These are phyloP conservation scores for Grammothele lineata DNA, from an alignment of 768 basidiomycete species.

Conservation along the genomic window DNA sequence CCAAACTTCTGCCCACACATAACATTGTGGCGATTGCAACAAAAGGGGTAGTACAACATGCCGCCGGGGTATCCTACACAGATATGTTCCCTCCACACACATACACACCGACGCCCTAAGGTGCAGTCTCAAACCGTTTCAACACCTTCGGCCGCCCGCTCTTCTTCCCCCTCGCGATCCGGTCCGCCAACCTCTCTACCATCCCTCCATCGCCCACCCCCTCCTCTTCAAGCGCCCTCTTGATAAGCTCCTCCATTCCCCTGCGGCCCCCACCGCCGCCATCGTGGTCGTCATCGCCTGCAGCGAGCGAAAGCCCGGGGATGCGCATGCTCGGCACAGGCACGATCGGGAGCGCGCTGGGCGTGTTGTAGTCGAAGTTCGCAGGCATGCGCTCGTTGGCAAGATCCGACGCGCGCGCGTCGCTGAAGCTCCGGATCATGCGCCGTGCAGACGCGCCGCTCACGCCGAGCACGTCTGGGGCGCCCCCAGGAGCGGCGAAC, in stretches of 20 bases:
- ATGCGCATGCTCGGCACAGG: slow-evolving; percentile 62
- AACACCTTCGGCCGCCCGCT: slow-evolving; percentile 46
- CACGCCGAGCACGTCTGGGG: slow-evolving; percentile 55
- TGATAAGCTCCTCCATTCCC: slow-evolving; percentile 64
- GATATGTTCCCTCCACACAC: neutral
- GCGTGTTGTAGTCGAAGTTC: slow-evolving; percentile 35
- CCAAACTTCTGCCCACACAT: too few species aligned
- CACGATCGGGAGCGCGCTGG: slow-evolving; percentile 38
- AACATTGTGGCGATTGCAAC: neutral
- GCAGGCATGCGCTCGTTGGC: slow-evolving; percentile 71
- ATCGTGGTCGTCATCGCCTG: slow-evolving; percentile 28
- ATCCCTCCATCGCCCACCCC: slow-evolving; percentile 42
- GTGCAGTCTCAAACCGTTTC: slow-evolving; percentile 61
- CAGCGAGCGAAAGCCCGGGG: slow-evolving; percentile 17
- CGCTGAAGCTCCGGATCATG: slow-evolving; percentile 68
- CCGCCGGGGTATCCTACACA: slow-evolving; percentile 3
- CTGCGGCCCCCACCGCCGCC: slow-evolving; percentile 28
- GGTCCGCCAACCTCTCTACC: slow-evolving; percentile 60
- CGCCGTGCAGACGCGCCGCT: slow-evolving; percentile 55
- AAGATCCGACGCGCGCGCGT: slow-evolving; percentile 75
- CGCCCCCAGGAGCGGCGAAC: slow-evolving; percentile 16
- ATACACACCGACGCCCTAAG: neutral
- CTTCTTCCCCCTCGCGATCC: slow-evolving; percentile 50
- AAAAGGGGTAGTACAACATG: neutral
- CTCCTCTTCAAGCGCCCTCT: slow-evolving; percentile 53